Evolutionary conservation across 2,329 filamentous ascomycete species (phyloP), one percentile per base, ranked within the genome.

Genomic region (Sphaerulina vaccinii): DNA sequence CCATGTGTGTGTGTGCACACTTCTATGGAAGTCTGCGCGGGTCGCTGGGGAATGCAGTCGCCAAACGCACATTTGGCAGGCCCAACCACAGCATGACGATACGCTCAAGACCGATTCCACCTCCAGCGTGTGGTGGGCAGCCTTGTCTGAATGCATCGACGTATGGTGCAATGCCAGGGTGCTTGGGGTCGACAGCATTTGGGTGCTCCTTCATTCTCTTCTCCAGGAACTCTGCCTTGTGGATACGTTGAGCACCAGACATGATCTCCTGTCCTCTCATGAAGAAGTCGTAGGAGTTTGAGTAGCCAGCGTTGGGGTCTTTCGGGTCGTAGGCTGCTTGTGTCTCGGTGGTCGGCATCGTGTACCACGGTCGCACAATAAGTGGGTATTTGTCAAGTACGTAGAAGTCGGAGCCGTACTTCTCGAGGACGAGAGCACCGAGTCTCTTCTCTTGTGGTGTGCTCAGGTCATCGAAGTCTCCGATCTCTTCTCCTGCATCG

Each of bases 381-480:
- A 93, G 84, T 38, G 93, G 93, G 79, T 96, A 99, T 74, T 97
- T 93, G 78, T 97, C 92, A 57, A 99, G 81, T 18, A 95, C 86
- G 75, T 96, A 97, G 76, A 97, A 97, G 75, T 99, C 93, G 54
- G 90, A 93, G 68, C 87, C 82, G 79, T 87, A 96, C 75, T 96
- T 96, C 64, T 88, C 80, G 51, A 88, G 86, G 60, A 97, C 83
- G 41, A 97, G 79, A 21, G 84, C 85, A 52, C 93, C 93, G 7
- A 97, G 84, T n/a, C 86, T 88, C 74, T 91, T 91, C 71, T 93
- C 88, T 67, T 92, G 86, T 0, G 88, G 84, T 0, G 88, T 93
- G 66, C 73, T 76, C 77, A 92, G 84, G 65, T 93, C 88, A 67
- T 92, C 88, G 56, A 87, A 83, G 67, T 92, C 87, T 29, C 74